Base-by-base conservation (phyloP, 805 yeast species). In the Saturnispora diversa region DNA sequence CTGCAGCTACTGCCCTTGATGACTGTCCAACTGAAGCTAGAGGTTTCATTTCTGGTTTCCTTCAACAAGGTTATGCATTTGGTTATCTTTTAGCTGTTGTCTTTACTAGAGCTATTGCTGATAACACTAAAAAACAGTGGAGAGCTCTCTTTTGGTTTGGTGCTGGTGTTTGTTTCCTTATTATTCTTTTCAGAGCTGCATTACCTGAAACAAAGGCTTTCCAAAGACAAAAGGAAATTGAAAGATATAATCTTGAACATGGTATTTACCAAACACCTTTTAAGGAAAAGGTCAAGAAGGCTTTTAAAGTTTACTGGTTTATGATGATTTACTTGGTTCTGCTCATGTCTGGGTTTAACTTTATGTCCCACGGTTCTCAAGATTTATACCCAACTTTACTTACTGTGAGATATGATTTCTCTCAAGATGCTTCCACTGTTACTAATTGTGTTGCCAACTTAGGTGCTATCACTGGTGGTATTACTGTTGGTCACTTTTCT, bases 21-120 rank as follows among this genome's bases (percentile, higher is more conserved):
- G 77, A 71, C 54, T 64, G 73, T 49, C 78, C 80, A 10, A 51
- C 55, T 21, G 65, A 58, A 26, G 73, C 80, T 25, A 64, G 74
- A 59, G 80, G 84, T 34, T 65, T 77, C 43, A 59, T 79, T 35
- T 71, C 79, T 26, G 85, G 84, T 35, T 58, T 83, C 31, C 74
- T 85, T 55, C 94, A 84, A 60, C 82, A 84, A 56, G 94, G 94
- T 45, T 85, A 80, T 50, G 80, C 83, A 1, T 69, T 80, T 35
- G 87, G 87, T 19, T 79, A 77, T 50, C 60, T 80, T 20, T 54
- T 79, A 44, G 84, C 77, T 5, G 83, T 77, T 37, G 65, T 78
- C 19, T 80, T 78, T 62, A 72, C 73, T 45, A 66, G 85, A 55
- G 81, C 80, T 25, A 71, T 80, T 45, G 74, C 72, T 7, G 73